Evolutionary conservation across 2,329 filamentous ascomycete species (phyloP), one percentile per base, ranked within the genome.

Genomic region (Nothophaeocryptopus gaeumannii): DNA sequence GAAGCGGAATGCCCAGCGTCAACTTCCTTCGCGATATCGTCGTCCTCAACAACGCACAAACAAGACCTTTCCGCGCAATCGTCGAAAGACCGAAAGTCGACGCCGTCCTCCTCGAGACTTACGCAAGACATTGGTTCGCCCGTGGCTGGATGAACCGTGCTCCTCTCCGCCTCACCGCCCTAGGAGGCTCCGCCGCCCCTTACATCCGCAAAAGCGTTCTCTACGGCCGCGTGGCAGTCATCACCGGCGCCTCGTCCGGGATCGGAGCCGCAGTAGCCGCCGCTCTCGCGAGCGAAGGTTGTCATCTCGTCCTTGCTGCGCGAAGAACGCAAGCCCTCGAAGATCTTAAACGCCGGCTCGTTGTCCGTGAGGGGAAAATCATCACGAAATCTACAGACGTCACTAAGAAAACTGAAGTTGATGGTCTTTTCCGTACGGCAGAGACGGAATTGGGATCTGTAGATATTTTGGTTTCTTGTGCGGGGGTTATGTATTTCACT

Each of bases 401-500:
- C 12, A 89, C 86, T 0, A 75, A 82, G 61, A 78, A 75, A 53
- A 67, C 70, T 4, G 78, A 90, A 60, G 85, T 90, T 5, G 80
- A 86, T 59, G 76, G 78, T 0, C 80, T 92, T 3, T 74, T 91
- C 53, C 68, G 71, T 2, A 74, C 78, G 0, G 76, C 85, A 1
- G 73, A 73, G 20, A 75, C 79, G 39, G 73, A 83, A 58, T 81
- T 91, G 0, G 88, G 87, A 0, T 80, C 84, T 0, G 75, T 91
- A 38, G 88, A 92, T 65, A 87, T 91, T 44, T 78, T 92, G n/a
- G 81, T 92, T 42, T 83, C 83, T 35, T 89, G 86, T 63, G 88
- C 88, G 0, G 88, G 88, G 32, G 88, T 92, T 65, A 92, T 92
- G 88, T 92, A 92, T 73, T 92, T 84, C 71, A 91, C 88, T 47